These are phyloP conservation scores for Raphanus hybrid DNA, from an alignment of 441 rosid genomes.

Conservation along the genomic window DNA sequence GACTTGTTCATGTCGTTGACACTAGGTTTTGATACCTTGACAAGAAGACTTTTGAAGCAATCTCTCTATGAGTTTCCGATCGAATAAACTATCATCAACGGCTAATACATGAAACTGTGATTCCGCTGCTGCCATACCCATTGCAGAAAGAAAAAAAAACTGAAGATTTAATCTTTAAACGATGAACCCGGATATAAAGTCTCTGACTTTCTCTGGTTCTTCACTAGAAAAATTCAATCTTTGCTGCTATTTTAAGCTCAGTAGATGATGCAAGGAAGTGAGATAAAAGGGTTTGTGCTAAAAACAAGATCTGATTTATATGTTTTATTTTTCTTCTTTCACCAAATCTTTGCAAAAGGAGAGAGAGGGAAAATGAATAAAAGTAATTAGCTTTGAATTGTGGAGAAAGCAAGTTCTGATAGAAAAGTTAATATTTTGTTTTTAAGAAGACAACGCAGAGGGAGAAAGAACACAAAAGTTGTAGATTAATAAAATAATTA, in stretches of 20 bases:
- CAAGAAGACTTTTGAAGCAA: slow-evolving; percentile 70
- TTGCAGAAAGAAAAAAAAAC: slow-evolving; percentile 29
- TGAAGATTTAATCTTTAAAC: slow-evolving; percentile 35
- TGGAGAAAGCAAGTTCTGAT: slow-evolving; percentile 50
- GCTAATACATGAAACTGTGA: slow-evolving; percentile 66
- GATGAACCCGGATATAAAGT: slow-evolving; percentile 28
- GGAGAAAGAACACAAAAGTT: not conserved
- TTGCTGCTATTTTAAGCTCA: slow-evolving; percentile 5
- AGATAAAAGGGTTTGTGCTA: slow-evolving; percentile 26
- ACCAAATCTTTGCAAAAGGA: slow-evolving; percentile 34
- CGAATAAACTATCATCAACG: slow-evolving; percentile 66
- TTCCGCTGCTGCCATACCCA: slow-evolving; percentile 61
- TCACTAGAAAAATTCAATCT: not conserved
- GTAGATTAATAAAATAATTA: slow-evolving; percentile 30
- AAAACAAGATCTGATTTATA: slow-evolving; percentile 58
- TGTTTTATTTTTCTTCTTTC: slow-evolving; percentile 37
- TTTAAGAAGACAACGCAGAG: slow-evolving; percentile 33
- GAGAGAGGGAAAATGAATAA: slow-evolving; percentile 37
- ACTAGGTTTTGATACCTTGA: slow-evolving; percentile 49
- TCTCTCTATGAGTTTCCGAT: slow-evolving; percentile 66
- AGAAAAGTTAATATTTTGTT: not conserved
- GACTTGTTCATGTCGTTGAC: not conserved
- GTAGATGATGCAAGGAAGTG: slow-evolving; percentile 10
- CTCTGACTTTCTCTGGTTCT: slow-evolving; percentile 3
- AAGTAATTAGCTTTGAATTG: slow-evolving; percentile 47